Conservation (phyloP, 768 basidiomycete genomes). For the Suillus luteus region DNA sequence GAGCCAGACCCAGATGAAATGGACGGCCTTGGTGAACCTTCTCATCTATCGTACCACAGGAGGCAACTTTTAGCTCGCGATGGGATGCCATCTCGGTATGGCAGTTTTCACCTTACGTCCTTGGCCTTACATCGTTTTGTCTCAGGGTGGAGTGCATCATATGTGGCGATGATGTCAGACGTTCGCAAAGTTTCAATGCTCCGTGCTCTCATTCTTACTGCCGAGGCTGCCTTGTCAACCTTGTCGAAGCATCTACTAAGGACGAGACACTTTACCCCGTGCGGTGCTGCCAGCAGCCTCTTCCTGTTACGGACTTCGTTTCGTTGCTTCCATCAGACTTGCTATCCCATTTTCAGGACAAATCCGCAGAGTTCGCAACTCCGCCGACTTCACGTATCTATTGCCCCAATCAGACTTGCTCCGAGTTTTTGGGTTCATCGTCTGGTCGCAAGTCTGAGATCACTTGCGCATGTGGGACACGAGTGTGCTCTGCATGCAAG, state of each 20-base stretch:
- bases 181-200: constrained; percentile 34
- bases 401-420: constrained; percentile 50
- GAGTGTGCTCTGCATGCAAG: constrained; percentile 54
- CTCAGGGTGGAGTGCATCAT: constrained; percentile 40
- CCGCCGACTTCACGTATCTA: constrained; percentile 49
- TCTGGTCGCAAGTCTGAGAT: constrained; percentile 20
- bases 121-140: not conserved
- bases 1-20: not conserved
- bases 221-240: constrained; percentile 40
- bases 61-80: not conserved
- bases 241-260: constrained; percentile 42
- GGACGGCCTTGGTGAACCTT: not conserved
- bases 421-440: constrained; percentile 52
- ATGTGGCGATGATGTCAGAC: constrained; percentile 39
- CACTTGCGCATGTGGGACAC: constrained; percentile 42
- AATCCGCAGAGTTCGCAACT: constrained; percentile 48
- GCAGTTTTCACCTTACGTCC: not conserved
- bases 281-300: constrained; percentile 47
- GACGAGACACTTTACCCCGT: constrained; percentile 58
- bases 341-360: constrained; percentile 38
- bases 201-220: constrained; percentile 53
- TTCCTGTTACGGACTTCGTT: constrained; percentile 31
- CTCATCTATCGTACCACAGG: not conserved
- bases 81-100: not conserved
- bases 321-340: constrained; percentile 34